Conservation (phyloP, 1,284 basidiomycete species). For the Ceratobasidium sp. region DNA sequence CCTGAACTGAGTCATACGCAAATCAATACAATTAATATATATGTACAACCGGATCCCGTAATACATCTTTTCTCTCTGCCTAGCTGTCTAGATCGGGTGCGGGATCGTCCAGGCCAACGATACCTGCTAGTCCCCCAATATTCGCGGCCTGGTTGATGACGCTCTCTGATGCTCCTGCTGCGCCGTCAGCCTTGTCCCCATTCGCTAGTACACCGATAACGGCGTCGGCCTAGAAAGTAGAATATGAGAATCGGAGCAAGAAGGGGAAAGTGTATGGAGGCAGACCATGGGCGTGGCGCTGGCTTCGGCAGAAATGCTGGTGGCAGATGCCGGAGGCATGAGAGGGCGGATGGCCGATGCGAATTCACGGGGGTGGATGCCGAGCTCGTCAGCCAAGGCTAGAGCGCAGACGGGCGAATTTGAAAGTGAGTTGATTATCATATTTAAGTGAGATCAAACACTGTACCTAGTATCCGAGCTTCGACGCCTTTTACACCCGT, state of each 20-base stretch:
- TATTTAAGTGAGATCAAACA: background rate
- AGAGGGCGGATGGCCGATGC: constrained; percentile 43
- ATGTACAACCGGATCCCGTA: no score
- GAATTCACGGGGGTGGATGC: constrained; percentile 43
- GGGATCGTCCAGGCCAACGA: constrained; percentile 30
- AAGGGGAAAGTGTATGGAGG: background rate
- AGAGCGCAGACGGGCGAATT: background rate
- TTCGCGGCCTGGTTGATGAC: background rate
- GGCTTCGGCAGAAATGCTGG: constrained; percentile 38
- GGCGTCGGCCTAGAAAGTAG: background rate
- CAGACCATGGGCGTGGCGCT: constrained; percentile 34
- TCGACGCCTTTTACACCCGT: constrained; percentile 25
- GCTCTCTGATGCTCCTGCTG: background rate
- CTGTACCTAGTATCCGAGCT: constrained; percentile 22
- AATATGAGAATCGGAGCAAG: background rate
- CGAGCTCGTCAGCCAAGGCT: constrained; percentile 42
- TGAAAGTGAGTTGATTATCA: background rate
- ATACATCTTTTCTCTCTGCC: no score
- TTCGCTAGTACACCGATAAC: constrained; percentile 23
- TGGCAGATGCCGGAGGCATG: constrained; percentile 38
- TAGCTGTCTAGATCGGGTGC: constrained; percentile 19
- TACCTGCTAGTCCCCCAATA: constrained; percentile 8
- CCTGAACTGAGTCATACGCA: no score
- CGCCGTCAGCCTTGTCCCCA: background rate
- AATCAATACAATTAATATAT: no score